Conservation (phyloP, 768 basidiomycete species). For the Lepiota brunneoincarnata region DNA sequence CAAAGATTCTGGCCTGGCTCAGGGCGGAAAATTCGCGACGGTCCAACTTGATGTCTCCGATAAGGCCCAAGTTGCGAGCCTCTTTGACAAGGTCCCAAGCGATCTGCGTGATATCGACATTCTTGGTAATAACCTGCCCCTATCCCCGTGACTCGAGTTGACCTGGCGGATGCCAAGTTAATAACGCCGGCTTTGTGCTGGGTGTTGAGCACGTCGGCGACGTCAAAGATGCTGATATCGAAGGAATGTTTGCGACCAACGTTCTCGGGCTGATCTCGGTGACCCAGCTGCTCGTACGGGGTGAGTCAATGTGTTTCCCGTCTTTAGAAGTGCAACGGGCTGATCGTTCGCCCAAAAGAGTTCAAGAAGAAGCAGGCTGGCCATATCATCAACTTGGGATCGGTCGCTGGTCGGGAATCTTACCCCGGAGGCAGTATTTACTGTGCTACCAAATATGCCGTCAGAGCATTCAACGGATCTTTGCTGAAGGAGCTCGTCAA, state of each 20-base stretch:
- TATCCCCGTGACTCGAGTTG: not conserved
- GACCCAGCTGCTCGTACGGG: constrained; percentile 71
- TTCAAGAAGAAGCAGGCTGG: constrained; percentile 77
- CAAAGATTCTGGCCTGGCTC: constrained; percentile 64
- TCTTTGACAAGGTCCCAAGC: constrained; percentile 70
- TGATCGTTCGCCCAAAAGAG: constrained; percentile 37
- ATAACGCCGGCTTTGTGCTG: constrained; percentile 84
- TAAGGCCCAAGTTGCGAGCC: constrained; percentile 60
- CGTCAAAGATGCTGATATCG: constrained; percentile 73
- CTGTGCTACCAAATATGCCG: constrained; percentile 86
- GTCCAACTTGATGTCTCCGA: constrained; percentile 82
- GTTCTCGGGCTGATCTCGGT: constrained; percentile 84
- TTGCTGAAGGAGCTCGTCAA: constrained; percentile 86
- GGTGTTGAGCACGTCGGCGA: constrained; percentile 87
- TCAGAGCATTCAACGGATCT: constrained; percentile 82
- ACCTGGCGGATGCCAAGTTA: constrained; percentile 31
- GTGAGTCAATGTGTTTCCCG: constrained; percentile 24
- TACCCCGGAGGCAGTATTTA: constrained; percentile 93
- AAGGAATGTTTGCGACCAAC: constrained; percentile 78
- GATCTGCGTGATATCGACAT: constrained; percentile 77
- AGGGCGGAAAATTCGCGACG: constrained; percentile 75
- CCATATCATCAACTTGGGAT: constrained; percentile 94
- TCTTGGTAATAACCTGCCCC: constrained; percentile 50
- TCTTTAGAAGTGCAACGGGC: not conserved
- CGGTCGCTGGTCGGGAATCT: constrained; percentile 83